Percentiles rank a stretch among this genome's conserved stretches.
Evolutionary conservation across 805 yeast species (phyloP).

Genomic region (Metschnikowia lochheadii): DNA sequence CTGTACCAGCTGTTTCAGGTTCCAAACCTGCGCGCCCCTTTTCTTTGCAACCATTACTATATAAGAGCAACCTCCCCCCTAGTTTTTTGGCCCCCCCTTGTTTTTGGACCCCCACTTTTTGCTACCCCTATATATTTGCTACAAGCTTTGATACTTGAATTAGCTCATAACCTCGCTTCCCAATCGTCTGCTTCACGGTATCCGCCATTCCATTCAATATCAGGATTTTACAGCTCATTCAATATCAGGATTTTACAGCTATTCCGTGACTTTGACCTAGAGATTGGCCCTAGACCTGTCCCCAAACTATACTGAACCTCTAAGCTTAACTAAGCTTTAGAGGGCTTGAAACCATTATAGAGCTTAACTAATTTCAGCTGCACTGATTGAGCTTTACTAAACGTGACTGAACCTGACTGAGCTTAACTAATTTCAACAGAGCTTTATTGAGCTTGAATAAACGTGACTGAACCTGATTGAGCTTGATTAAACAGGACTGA

Average conservation of each 20-base stretch:
- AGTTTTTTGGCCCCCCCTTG: background rate
- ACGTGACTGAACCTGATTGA: too few species aligned
- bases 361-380: too few species aligned
- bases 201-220: background rate
- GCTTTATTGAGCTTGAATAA: too few species aligned
- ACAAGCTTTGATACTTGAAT: background rate
- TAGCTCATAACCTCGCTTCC: background rate
- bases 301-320: too few species aligned
- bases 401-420: too few species aligned
- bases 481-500: too few species aligned
- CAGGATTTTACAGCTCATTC: background rate
- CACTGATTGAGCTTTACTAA: too few species aligned
- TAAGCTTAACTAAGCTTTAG: too few species aligned
- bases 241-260: background rate
- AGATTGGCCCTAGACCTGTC: too few species aligned
- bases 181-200: background rate
- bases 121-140: background rate
- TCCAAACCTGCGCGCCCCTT: slow-evolving; percentile 1
- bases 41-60: slow-evolving; percentile 1
- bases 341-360: too few species aligned
- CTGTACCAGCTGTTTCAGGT: slow-evolving; percentile 1
- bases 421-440: too few species aligned
- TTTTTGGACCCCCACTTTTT: background rate
- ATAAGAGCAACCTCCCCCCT: background rate
- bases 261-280: too few species aligned